Evolutionary conservation across 73 alveolate species (phyloP).

Genomic region (Paramecium pentaurelia): DNA sequence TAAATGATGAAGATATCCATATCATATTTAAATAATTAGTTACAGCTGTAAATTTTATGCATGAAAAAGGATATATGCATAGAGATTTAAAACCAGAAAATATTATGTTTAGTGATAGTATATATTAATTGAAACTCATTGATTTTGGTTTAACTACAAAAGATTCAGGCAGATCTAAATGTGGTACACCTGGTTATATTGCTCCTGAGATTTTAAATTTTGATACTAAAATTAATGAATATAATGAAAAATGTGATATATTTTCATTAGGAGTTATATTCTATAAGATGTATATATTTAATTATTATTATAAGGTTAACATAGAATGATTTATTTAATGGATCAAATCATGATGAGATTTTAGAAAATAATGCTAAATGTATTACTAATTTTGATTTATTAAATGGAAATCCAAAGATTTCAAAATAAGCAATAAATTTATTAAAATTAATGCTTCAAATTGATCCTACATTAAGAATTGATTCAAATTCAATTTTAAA

Average conservation of each 20-base stretch:
- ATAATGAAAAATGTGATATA: slow-evolving; percentile 6
- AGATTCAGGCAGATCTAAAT: slow-evolving; percentile 42
- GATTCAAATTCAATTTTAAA: background rate
- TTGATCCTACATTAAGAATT: background rate
- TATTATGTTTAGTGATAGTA: background rate
- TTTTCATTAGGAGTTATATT: slow-evolving; percentile 19
- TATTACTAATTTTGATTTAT: background rate
- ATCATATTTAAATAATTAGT: background rate
- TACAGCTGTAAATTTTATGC: background rate
- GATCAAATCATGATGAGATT: background rate
- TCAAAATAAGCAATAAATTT: background rate
- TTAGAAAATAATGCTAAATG: background rate
- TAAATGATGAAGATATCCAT: background rate
- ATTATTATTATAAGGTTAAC: background rate
- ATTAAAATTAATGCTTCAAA: background rate
- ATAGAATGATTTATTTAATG: background rate
- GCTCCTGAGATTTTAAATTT: slow-evolving; percentile 79
- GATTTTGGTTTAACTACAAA: background rate
- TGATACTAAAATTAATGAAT: background rate
- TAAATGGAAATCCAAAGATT: background rate
- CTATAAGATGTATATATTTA: background rate
- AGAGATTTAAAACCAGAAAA: slow-evolving; percentile 49
- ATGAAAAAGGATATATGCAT: slow-evolving; percentile 20
- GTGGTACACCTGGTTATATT: slow-evolving; percentile 85
- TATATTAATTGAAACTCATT: background rate